phyloP scores from a whole-genome alignment of 1,284 basidiomycete genomes.

The Puccinia triticina region DNA sequence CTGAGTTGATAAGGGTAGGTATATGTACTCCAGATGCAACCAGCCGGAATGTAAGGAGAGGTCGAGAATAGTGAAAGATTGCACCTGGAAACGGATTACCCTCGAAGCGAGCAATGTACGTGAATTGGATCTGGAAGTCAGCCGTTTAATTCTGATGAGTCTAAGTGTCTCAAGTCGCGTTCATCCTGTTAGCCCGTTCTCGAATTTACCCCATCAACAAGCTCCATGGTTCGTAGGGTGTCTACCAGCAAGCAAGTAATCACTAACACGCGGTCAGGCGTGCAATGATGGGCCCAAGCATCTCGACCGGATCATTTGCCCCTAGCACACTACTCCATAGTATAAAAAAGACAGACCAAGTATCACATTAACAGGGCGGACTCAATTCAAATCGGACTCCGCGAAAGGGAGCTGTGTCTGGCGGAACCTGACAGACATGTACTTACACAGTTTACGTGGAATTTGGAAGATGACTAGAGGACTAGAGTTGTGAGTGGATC shows the following conservation, averaged over 20 bases:
- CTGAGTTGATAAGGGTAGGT: neutral
- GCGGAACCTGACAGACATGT: neutral
- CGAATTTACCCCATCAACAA: neutral
- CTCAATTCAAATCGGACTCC: neutral
- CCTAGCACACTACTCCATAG: no score
- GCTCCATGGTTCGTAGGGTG: neutral
- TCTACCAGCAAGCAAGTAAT: neutral
- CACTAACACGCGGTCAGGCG: neutral
- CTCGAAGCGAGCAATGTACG: neutral
- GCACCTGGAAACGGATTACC: constrained; percentile 20
- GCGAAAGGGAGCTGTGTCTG: neutral
- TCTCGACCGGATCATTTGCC: no score
- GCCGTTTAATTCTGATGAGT: neutral
- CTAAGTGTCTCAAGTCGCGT: neutral
- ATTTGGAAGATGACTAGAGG: neutral
- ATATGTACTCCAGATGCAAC: constrained; percentile 1
- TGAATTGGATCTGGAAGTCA: neutral
- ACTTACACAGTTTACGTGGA: neutral
- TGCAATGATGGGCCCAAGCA: neutral
- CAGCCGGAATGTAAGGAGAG: neutral
- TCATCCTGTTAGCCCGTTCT: neutral
- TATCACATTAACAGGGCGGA: neutral
- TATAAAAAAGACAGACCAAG: neutral
- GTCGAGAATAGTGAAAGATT: neutral
- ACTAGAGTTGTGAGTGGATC: neutral